phyloP scores from a whole-genome alignment of 140 eudicot species.

The Erigeron philadelphicus region DNA sequence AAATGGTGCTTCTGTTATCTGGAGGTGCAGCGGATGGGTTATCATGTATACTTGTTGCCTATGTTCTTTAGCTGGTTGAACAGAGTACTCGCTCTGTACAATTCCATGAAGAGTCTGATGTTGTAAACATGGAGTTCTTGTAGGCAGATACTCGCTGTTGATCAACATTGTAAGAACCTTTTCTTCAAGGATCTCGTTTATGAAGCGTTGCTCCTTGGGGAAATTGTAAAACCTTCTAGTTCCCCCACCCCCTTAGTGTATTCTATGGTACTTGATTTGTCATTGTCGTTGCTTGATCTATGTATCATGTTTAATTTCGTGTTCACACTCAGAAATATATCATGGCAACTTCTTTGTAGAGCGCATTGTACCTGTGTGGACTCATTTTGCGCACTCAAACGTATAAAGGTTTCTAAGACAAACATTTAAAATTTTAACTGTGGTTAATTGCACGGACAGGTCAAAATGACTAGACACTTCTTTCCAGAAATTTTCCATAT shows the following conservation, averaged over 20 bases:
- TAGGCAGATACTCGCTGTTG: neutral
- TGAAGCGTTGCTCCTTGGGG: neutral
- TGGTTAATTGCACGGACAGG: too few relatives aligned
- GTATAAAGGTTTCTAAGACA: too few relatives aligned
- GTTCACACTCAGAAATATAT: neutral
- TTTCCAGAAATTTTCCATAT: too few relatives aligned
- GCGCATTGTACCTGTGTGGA: too few relatives aligned
- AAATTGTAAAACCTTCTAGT: neutral
- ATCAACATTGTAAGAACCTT: neutral
- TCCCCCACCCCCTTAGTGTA: neutral
- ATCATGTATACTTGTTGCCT: neutral
- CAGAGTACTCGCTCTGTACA: neutral
- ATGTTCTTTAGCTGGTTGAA: neutral
- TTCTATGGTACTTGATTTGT: neutral
- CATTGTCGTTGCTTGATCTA: neutral
- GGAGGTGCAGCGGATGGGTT: neutral
- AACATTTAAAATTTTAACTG: too few relatives aligned
- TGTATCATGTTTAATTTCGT: neutral
- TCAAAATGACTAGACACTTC: too few relatives aligned
- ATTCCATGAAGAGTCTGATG: neutral
- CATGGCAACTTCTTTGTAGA: neutral
- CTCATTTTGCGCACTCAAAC: too few relatives aligned
- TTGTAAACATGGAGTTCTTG: neutral
- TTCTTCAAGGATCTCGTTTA: neutral
- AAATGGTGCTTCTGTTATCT: conserved; percentile 1